phyloP scores from a whole-genome alignment of 2,329 filamentous ascomycete genomes.

The Diplodia sapinea region DNA sequence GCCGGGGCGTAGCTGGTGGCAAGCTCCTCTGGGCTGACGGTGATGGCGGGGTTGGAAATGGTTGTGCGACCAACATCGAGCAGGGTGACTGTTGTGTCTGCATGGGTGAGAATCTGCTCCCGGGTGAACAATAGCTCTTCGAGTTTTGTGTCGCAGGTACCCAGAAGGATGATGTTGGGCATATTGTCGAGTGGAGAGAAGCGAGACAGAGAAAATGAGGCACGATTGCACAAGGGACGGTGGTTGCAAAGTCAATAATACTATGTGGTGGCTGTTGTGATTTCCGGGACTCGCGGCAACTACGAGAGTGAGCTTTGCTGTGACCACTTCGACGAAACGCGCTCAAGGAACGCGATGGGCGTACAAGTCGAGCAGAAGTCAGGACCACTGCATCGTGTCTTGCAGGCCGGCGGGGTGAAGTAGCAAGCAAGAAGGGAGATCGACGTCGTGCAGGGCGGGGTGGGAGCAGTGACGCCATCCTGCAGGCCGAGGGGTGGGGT shows the following conservation, averaged over 20 bases:
- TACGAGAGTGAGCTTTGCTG: background rate
- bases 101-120: constrained; percentile 50
- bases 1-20: constrained; percentile 39
- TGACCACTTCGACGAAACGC: background rate
- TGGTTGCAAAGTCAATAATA: background rate
- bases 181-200: background rate
- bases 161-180: constrained; percentile 60
- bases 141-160: constrained; percentile 70
- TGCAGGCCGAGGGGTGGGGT: constrained; percentile 7
- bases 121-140: constrained; percentile 63
- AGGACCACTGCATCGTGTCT: background rate
- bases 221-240: background rate
- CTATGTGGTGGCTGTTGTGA: background rate
- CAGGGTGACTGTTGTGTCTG: constrained; percentile 51
- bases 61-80: constrained; percentile 62
- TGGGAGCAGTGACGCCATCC: constrained; percentile 18
- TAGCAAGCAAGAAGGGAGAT: constrained; percentile 23
- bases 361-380: background rate
- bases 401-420: background rate
- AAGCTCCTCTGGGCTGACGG: constrained; percentile 53
- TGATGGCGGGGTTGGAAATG: constrained; percentile 54
- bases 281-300: background rate
- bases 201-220: background rate
- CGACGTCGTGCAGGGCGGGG: constrained; percentile 21
- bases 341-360: background rate